Evolutionary conservation across 2,329 filamentous ascomycete genomes (phyloP), one percentile per base, ranked within the genome.

Genomic region (Coniella vitis): DNA sequence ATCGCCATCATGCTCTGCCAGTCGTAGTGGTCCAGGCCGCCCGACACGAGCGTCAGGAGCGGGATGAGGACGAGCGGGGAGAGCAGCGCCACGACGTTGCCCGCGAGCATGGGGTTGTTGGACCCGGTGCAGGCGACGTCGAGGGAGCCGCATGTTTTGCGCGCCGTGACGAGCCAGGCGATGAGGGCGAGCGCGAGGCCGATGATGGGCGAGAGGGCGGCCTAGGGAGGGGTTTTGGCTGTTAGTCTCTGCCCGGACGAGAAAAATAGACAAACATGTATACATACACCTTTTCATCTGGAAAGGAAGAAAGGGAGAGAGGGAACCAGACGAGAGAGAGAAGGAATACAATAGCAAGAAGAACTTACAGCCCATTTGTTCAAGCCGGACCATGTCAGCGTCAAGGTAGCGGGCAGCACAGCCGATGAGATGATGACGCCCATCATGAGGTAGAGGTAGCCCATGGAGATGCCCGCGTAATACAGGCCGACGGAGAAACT

Each of bases 391-490:
- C 89, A 95, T 51, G 90, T 73, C 0, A 95, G 75, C 0, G 88
- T 87, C 54, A 95, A 70, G 0, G 87, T 84, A 0, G 88, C 87
- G 0, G 90, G 90, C 12, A 95, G 75, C 3, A 95, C 89, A 3
- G 88, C 90, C 0, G 86, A 81, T 0, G 84, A 89, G 61, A 95
- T 93, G 59, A 95, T 87, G 44, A 90, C 86, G 7, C 90, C 90
- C 90, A 95, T 95, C 61, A 95, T 79, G 1, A 95, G 71, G 61
- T 94, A 94, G 3, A 94, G 73, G 60, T 90, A 94, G 10, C 89
- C 90, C 87, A 95, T 93, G 10, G 80, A 84, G 53, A 95, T 86
- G 17, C 85, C 83, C 2, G 79, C 82, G 54, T 86, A 85, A 63
- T 72, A 80, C 0, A 93, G 76, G 0, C 86, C 88, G 0, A 87